A percentile compares a stretch with the other conserved stretches of the same genome.
Conservation (phyloP, 2,329 filamentous ascomycete species). For the Dactylellina parvicollis region DNA sequence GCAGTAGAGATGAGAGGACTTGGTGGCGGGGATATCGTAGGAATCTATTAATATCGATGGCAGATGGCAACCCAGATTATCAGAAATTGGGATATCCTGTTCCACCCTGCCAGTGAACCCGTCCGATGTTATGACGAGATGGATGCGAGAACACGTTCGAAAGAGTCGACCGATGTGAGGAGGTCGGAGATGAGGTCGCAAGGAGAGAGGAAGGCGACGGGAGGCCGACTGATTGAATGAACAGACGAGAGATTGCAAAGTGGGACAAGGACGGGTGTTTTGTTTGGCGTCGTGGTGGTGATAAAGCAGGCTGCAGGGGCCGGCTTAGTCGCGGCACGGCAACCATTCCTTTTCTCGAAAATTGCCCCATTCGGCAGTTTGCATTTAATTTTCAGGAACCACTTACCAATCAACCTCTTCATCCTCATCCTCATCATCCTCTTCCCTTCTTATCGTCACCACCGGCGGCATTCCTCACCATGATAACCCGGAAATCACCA, state of each 20-base stretch:
- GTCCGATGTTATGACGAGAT: background rate
- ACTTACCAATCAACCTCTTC: too few species aligned
- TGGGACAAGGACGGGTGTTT: too few species aligned
- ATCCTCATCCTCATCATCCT: background rate
- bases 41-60: background rate
- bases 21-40: slow-evolving; percentile 13
- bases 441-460: background rate
- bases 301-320: slow-evolving; percentile 19
- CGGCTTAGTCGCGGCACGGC: background rate
- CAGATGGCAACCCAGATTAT: background rate
- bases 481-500: slow-evolving; percentile 43
- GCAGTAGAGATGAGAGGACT: slow-evolving; percentile 7
- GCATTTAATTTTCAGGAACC: too few species aligned
- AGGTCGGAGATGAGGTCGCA: too few species aligned
- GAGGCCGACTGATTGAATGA: background rate
- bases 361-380: background rate
- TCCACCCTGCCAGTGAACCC: slow-evolving; percentile 8
- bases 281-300: slow-evolving; percentile 18
- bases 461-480: slow-evolving; percentile 2
- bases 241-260: slow-evolving; percentile 7
- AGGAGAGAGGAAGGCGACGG: background rate
- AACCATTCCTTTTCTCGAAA: background rate
- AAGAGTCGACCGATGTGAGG: background rate
- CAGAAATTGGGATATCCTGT: slow-evolving; percentile 2
- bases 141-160: background rate